Conservation (phyloP, 306 rosid genomes). For the Prunus mongolica region DNA sequence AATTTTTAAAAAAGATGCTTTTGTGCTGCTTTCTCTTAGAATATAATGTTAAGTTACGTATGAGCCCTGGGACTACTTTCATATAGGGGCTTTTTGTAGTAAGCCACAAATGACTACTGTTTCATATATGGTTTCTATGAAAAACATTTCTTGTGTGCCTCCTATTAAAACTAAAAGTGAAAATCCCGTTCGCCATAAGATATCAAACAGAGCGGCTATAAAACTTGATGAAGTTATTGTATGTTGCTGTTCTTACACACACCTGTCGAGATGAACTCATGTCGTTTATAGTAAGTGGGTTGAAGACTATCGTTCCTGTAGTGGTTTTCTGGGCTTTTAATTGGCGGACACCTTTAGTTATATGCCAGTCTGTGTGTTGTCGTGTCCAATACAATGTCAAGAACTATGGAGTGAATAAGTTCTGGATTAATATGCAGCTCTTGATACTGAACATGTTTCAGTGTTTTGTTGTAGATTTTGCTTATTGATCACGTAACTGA, state of each 20-base stretch:
- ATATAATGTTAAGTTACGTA: not conserved
- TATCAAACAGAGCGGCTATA: not conserved
- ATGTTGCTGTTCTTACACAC: too few species aligned
- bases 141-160: not conserved
- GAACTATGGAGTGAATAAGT: not conserved
- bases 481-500: not conserved
- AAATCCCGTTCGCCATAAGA: not conserved
- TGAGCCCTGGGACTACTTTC: not conserved
- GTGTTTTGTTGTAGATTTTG: not conserved
- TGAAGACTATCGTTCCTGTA: too few species aligned
- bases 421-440: constrained; percentile 1
- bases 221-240: not conserved
- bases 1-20: not conserved
- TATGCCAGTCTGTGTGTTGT: too few species aligned
- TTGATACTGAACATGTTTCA: constrained; percentile 3
- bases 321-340: not conserved
- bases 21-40: not conserved
- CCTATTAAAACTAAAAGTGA: not conserved
- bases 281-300: too few species aligned
- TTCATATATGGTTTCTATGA: not conserved
- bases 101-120: not conserved
- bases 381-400: not conserved
- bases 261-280: too few species aligned
- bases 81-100: too few species aligned
- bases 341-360: not conserved